Conservation (phyloP, 768 basidiomycete species). For the Boletus subparvulus region DNA sequence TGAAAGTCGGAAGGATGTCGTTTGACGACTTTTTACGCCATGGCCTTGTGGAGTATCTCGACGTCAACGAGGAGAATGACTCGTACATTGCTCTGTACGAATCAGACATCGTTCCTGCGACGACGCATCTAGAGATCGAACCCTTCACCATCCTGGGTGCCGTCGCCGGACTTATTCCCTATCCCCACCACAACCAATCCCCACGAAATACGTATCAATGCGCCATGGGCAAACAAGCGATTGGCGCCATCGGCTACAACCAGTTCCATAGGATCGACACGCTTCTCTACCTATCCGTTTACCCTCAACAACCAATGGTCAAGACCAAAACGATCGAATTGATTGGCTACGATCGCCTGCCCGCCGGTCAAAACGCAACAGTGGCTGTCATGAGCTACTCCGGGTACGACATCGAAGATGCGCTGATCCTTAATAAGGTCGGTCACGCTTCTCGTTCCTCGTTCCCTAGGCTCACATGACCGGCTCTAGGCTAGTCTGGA, state of each 20-base stretch:
- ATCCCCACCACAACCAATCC: conserved; percentile 99
- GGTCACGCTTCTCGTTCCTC: conserved; percentile 15
- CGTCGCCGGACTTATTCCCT: conserved; percentile 97
- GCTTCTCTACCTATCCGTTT: conserved; percentile 94
- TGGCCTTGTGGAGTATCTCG: conserved; percentile 96
- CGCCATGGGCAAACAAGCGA: conserved; percentile 99
- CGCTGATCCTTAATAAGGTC: conserved; percentile 92
- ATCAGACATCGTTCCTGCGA: conserved; percentile 71
- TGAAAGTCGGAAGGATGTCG: conserved; percentile 73
- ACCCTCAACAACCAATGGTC: conserved; percentile 99
- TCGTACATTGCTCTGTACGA: conserved; percentile 95
- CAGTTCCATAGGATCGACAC: conserved; percentile 98
- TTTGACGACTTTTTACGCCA: conserved; percentile 94
- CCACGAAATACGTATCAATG: conserved; percentile 99
- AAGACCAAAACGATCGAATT: conserved; percentile 98
- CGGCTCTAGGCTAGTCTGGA: conserved; percentile 81
- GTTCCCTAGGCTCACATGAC: conserved; percentile 2
- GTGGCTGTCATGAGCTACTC: conserved; percentile 99
- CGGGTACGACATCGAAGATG: conserved; percentile 99
- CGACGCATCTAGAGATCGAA: conserved; percentile 97
- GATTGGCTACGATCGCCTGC: conserved; percentile 93
- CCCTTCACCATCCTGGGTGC: conserved; percentile 97
- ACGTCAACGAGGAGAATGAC: conserved; percentile 99
- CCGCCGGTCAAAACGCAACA: conserved; percentile 97
- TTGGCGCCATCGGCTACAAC: conserved; percentile 97